Evolutionary conservation across 2,329 filamentous ascomycete species (phyloP).

Genomic region (Apiospora arundinis): DNA sequence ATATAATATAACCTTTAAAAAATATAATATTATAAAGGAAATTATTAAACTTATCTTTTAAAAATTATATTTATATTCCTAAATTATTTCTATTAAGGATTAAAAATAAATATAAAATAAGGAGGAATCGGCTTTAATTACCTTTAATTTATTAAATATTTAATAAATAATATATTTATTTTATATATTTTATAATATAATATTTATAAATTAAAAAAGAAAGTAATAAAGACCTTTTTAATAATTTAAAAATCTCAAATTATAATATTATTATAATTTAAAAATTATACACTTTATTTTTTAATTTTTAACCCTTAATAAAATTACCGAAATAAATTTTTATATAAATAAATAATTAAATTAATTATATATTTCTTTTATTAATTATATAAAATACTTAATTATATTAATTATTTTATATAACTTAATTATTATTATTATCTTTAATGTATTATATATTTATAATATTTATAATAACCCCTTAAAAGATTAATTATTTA

Average conservation of each 20-base stretch:
- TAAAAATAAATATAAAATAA: not conserved
- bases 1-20: no score
- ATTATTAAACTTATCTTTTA: no score
- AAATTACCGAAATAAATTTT: no score
- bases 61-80: not conserved
- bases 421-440: not conserved
- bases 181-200: constrained; percentile 16
- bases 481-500: not conserved
- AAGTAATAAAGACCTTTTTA: no score
- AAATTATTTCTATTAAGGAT: not conserved
- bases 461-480: not conserved
- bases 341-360: not conserved
- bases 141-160: not conserved
- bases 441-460: not conserved
- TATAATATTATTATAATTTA: no score
- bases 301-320: not conserved
- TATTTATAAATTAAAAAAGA: no score
- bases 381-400: not conserved
- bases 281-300: not conserved
- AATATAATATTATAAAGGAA: no score
- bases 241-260: no score
- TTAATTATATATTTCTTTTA: not conserved
- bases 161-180: not conserved
- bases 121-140: not conserved
- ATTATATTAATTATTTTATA: not conserved